Evolutionary conservation across 768 basidiomycete species (phyloP), one percentile per base, ranked within the genome.

Genomic region (Dentipellis sp.): DNA sequence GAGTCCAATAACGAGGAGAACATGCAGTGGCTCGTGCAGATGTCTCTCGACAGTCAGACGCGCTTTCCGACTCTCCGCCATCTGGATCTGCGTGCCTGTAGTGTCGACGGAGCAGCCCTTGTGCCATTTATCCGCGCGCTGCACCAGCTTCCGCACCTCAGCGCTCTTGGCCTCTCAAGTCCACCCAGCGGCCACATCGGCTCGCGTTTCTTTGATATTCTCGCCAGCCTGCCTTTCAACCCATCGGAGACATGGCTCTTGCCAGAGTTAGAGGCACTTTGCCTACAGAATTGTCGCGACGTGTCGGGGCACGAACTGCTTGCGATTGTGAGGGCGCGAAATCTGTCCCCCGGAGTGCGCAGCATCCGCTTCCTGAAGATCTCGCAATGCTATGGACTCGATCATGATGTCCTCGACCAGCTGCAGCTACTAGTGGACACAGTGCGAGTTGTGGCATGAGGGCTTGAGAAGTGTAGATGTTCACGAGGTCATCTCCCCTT

Each of bases 301-400:
- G 55, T 70, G 16, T 62, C 64, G 3, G 69, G 68, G 10, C 66
- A 69, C 55, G 68, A 69, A 55, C 52, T 69, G 36, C 57, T 68
- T 4, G 61, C 62, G 14, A 62, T 67, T 34, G 67, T 62, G 4
- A 50, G 42, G 36, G 62, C 68, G 29, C 61, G 67, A 16, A 61
- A 57, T 38, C 56, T 54, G 50, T 55, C 56, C 17, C 53, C 60
- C 34, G 62, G 50, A 9, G 67, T 65, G n/a, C 57, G 56, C 12
- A 59, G 63, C 4, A 61, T 69, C 49, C 50, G 57, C 39, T 66
- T 52, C 35, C 49, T 69, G 39, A 65, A 66, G 51, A 52, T 69
- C 11, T 48, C 64, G 22, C 63, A 64, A 53, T 69, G 68, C 55
- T 64, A 62, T 49, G 56, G 58, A 14, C 47, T 67, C 14, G 66